These are phyloP conservation scores for Populus ilicifolia DNA, from an alignment of 345 rosid species.

Conservation along the genomic window DNA sequence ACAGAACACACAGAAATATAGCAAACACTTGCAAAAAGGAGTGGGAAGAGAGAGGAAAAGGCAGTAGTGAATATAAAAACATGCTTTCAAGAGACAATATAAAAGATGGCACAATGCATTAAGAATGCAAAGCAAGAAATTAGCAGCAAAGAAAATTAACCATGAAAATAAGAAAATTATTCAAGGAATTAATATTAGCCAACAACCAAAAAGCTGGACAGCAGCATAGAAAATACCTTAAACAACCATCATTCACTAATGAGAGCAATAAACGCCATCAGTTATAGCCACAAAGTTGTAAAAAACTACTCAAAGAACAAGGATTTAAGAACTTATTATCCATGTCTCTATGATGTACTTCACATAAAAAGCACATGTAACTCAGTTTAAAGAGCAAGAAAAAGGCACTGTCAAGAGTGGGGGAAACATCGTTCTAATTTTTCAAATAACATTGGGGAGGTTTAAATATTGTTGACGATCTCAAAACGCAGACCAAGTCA, in stretches of 20 bases:
- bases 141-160: neutral
- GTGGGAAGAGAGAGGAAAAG: neutral
- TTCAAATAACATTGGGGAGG: neutral
- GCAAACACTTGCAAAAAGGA: neutral
- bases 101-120: neutral
- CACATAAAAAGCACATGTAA: neutral
- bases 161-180: neutral
- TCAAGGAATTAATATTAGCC: neutral
- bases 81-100: neutral
- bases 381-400: neutral
- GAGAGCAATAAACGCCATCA: neutral
- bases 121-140: neutral
- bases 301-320: neutral
- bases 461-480: neutral
- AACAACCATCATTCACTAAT: neutral
- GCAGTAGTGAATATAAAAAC: too few relatives aligned
- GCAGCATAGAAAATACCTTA: neutral
- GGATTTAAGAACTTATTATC: too few relatives aligned
- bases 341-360: neutral
- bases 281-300: neutral
- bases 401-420: neutral
- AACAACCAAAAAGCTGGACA: neutral
- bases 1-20: neutral
- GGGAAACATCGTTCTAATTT: neutral
- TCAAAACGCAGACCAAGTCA: conserved; percentile 4